Percentiles rank a stretch among this genome's conserved stretches.
phyloP scores from a whole-genome alignment of 768 basidiomycete species.

The Dictyophora rubrovolvata region DNA sequence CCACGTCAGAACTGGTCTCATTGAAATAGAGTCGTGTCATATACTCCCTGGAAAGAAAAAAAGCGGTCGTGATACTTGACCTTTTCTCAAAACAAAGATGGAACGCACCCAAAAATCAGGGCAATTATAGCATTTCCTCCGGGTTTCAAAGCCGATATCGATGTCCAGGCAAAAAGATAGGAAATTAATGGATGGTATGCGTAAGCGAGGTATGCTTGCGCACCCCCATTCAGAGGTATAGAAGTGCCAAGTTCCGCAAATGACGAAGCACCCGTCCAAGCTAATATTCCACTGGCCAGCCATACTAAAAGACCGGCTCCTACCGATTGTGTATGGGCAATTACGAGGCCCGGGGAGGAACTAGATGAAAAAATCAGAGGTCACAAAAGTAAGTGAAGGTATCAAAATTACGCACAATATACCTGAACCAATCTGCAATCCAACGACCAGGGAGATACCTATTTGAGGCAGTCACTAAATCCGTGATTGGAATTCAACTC shows the following conservation, averaged over 20 bases:
- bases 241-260: slow-evolving; percentile 87
- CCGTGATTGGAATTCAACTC: slow-evolving; percentile 6
- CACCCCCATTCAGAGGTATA: slow-evolving; percentile 67
- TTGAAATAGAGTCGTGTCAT: slow-evolving; percentile 83
- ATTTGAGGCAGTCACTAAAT: neutral
- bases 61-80: neutral
- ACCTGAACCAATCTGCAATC: slow-evolving; percentile 86
- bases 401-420: slow-evolving; percentile 61
- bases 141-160: slow-evolving; percentile 84
- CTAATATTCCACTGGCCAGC: slow-evolving; percentile 72
- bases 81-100: slow-evolving; percentile 2
- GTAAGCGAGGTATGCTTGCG: slow-evolving; percentile 80
- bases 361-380: slow-evolving; percentile 27
- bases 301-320: slow-evolving; percentile 85
- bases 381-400: neutral
- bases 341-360: slow-evolving; percentile 86
- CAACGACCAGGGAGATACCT: slow-evolving; percentile 84
- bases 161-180: slow-evolving; percentile 92
- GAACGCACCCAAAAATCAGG: slow-evolving; percentile 59
- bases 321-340: slow-evolving; percentile 80
- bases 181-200: slow-evolving; percentile 80
- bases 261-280: slow-evolving; percentile 93
- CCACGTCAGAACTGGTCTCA: slow-evolving; percentile 55
- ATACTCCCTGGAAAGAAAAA: slow-evolving; percentile 49
- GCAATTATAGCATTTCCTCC: slow-evolving; percentile 77